Percentiles rank a stretch among this genome's conserved stretches.
These are phyloP conservation scores for Phytophthora agathidicida DNA, from an alignment of 352 stramenopile genomes.

Conservation along the genomic window DNA sequence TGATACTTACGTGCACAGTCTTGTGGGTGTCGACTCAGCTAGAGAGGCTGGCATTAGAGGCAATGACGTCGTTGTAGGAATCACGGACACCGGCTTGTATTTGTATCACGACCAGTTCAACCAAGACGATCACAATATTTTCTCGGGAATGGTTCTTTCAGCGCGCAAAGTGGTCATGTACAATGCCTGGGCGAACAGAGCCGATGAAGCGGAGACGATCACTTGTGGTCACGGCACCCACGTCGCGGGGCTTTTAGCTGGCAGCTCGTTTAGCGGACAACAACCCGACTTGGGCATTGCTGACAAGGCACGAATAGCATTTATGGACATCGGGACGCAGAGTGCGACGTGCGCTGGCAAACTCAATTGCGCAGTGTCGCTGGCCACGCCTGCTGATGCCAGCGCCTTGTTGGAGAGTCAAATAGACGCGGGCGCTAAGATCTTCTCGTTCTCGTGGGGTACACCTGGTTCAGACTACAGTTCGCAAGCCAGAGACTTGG, in stretches of 20 bases:
- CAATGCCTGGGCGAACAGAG: slow-evolving; percentile 71
- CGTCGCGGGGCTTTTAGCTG: slow-evolving; percentile 80
- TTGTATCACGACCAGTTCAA: slow-evolving; percentile 87
- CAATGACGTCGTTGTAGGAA: slow-evolving; percentile 76
- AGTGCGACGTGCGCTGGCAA: slow-evolving; percentile 49
- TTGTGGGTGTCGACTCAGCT: slow-evolving; percentile 71
- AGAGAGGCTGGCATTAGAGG: slow-evolving; percentile 67
- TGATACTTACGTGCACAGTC: slow-evolving; percentile 60
- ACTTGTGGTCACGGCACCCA: slow-evolving; percentile 90
- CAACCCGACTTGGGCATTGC: slow-evolving; percentile 75
- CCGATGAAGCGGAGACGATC: slow-evolving; percentile 69
- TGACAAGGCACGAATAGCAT: slow-evolving; percentile 81
- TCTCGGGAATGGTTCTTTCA: slow-evolving; percentile 36
- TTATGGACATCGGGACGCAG: slow-evolving; percentile 90
- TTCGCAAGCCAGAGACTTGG: slow-evolving; percentile 73
- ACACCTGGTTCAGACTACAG: slow-evolving; percentile 81
- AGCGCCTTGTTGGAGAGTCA: slow-evolving; percentile 68
- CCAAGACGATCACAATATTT: slow-evolving; percentile 63
- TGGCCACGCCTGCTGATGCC: slow-evolving; percentile 70
- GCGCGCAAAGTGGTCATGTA: slow-evolving; percentile 84
- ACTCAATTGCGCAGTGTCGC: slow-evolving; percentile 53
- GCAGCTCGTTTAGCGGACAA: slow-evolving; percentile 71
- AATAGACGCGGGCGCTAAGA: slow-evolving; percentile 70
- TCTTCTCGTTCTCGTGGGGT: slow-evolving; percentile 89
- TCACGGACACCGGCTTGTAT: slow-evolving; percentile 85